Percentiles rank a stretch among this genome's conserved stretches.
Conservation (phyloP, 148 eudicot genomes). For the Vaccinium macrocarpon region DNA sequence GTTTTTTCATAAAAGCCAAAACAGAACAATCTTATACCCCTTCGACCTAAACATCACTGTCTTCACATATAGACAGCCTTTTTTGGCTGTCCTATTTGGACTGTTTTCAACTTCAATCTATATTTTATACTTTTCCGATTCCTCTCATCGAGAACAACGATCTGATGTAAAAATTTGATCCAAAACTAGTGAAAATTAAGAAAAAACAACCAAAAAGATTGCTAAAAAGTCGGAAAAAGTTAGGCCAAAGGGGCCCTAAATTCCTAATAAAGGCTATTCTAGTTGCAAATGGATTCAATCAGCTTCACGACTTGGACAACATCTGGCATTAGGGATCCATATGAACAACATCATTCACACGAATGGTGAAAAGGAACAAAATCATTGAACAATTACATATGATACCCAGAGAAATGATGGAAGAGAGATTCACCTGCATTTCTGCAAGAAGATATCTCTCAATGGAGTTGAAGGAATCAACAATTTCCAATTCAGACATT, state of each 20-base stretch:
- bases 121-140: too few relatives aligned
- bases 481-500: conserved; percentile 80
- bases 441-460: conserved; percentile 83
- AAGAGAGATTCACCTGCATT: conserved; percentile 51
- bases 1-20: not conserved
- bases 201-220: too few relatives aligned
- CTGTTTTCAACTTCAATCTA: not conserved
- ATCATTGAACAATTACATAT: not conserved
- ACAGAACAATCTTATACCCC: not conserved
- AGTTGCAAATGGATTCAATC: not conserved
- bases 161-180: too few relatives aligned
- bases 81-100: too few relatives aligned
- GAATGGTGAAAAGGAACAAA: not conserved
- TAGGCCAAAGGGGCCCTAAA: too few relatives aligned
- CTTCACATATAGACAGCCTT: not conserved
- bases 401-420: not conserved
- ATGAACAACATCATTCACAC: not conserved
- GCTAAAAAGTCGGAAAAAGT: too few relatives aligned
- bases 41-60: not conserved
- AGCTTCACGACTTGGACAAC: not conserved
- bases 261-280: not conserved
- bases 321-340: not conserved
- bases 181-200: too few relatives aligned
- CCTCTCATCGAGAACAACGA: too few relatives aligned
- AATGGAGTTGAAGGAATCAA: conserved; percentile 84